Base-by-base conservation (phyloP, 495 filamentous ascomycete species). In the Neurospora sp. region DNA sequence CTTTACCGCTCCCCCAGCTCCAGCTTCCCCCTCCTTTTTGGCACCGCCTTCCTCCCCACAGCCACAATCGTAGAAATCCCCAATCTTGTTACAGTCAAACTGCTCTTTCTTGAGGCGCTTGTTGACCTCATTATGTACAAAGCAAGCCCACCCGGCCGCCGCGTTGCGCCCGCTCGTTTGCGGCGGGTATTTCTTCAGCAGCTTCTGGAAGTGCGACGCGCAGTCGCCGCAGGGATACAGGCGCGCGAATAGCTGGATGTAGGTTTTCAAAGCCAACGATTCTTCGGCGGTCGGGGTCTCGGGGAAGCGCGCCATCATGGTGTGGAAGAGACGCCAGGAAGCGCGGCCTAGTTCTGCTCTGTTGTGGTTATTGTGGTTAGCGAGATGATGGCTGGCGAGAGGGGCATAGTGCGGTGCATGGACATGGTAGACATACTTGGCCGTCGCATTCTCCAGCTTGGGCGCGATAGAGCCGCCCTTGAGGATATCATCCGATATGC, bases 141-240 rank as follows among this genome's bases (percentile, higher is more conserved):
- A 92, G 78, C 96, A 99, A 2, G 91, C 95, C 96, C 96, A 98
- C 6, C 90, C 93, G 0, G 93, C 92, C 2, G 96, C 96, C 0
- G 90, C 88, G 74, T 91, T 92, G 71, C 96, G 89, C 9, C 91
- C 92, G 31, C 91, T 90, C 40, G 94, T 93, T 77, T 99, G 96
- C 4, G 96, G 96, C n/a, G 96, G 96, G 77, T 89, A 98, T 72
- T 93, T 89, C 41, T 83, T 84, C 10, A 99, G 82, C 73, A 98
- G 86, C 73, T 90, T 85, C 73, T 92, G 93, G 84, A 98, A 98
- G 81, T 98, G 95, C 40, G 88, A 83, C 1, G 94, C 95, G 83
- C 95, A 98, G 84, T 98, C 94, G 81, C 95, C 94, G 78, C 94
- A 96, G 53, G 96, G 96, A 80, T 99, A 99, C 8, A 99, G 83